Conservation (phyloP, 805 yeast genomes). For the Ogataea pini region DNA sequence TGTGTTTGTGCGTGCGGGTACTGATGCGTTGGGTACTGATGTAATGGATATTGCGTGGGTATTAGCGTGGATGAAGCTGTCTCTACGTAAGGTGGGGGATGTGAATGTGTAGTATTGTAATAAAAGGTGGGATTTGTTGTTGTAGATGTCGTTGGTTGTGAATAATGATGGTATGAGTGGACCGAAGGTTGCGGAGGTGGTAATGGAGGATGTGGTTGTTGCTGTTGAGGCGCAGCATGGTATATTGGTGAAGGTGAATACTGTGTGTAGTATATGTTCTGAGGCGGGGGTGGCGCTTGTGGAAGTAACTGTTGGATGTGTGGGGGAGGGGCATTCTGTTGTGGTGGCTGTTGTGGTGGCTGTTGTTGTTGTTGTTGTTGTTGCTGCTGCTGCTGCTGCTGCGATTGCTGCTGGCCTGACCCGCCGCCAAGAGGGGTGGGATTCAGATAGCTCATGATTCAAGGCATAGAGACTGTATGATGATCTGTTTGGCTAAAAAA, state of each 20-base stretch:
- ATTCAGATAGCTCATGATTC: constrained; percentile 6
- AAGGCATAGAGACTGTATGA: background rate
- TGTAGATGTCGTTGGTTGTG: constrained; percentile 5
- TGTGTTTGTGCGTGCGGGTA: constrained; percentile 7
- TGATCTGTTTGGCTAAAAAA: too few species aligned
- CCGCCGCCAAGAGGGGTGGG: background rate
- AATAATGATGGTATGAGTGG: constrained; percentile 2
- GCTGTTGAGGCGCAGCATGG: too few species aligned
- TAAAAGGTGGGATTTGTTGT: background rate
- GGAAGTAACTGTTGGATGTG: background rate
- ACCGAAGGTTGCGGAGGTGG: background rate
- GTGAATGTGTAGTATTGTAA: background rate
- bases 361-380: constrained; percentile 5
- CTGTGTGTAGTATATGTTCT: constrained; percentile 2
- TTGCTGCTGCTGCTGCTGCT: constrained; percentile 5
- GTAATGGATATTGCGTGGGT: background rate
- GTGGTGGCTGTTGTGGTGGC: background rate
- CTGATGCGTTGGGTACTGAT: too few species aligned
- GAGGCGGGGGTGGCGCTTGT: constrained; percentile 5
- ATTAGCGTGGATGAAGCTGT: background rate
- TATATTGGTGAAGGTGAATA: constrained; percentile 1
- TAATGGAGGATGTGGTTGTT: background rate
- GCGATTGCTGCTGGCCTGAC: constrained; percentile 10
- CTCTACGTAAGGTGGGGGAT: background rate
- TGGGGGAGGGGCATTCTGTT: constrained; percentile 1